A percentile compares a stretch with the other conserved stretches of the same genome.
Evolutionary conservation across 1,139 yeast genomes (phyloP).

Genomic region (Kazachstania sp.): DNA sequence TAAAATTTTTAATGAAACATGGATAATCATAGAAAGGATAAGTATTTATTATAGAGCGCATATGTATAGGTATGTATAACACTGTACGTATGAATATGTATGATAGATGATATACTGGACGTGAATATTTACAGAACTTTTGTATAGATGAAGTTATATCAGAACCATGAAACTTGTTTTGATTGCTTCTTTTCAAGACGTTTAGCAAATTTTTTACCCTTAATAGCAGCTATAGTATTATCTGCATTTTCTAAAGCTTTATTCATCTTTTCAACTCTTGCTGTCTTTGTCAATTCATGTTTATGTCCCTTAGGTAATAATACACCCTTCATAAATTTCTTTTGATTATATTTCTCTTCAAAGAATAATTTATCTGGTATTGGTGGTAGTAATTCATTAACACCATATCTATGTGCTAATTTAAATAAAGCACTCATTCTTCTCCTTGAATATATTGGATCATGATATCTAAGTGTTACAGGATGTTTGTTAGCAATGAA

Average conservation of each 20-base stretch:
- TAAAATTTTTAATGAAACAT: not conserved
- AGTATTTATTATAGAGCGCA: not conserved
- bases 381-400: slow-evolving; percentile 71
- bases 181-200: slow-evolving; percentile 45
- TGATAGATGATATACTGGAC: not conserved
- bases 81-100: too few relatives aligned
- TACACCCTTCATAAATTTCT: slow-evolving; percentile 72
- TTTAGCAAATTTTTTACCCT: slow-evolving; percentile 53
- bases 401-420: slow-evolving; percentile 73
- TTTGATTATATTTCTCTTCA: slow-evolving; percentile 64
- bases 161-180: slow-evolving; percentile 29
- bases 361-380: slow-evolving; percentile 57
- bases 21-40: not conserved
- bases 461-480: slow-evolving; percentile 68
- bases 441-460: slow-evolving; percentile 71
- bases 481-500: slow-evolving; percentile 82
- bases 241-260: slow-evolving; percentile 71
- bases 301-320: slow-evolving; percentile 70
- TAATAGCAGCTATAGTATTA: slow-evolving; percentile 53
- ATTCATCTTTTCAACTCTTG: slow-evolving; percentile 50
- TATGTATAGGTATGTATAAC: not conserved
- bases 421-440: slow-evolving; percentile 81
- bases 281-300: slow-evolving; percentile 64
- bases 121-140: too few relatives aligned
- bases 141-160: not conserved